These are phyloP conservation scores for Claviceps capensis DNA, from an alignment of 2,329 filamentous ascomycete genomes.

Conservation along the genomic window DNA sequence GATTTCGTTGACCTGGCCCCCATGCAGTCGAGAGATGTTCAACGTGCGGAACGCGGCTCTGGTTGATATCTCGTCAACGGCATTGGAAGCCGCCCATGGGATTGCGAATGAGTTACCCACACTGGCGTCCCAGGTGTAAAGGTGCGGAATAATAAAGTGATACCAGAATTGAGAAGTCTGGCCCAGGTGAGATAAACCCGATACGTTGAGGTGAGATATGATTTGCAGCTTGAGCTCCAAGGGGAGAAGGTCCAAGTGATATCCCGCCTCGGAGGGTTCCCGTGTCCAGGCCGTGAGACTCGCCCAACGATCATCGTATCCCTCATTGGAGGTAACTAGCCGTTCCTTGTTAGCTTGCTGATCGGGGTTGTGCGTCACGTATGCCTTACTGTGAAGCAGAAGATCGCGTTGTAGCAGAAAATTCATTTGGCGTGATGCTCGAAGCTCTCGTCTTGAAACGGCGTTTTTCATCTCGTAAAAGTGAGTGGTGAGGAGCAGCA, in stretches of 20 bases:
- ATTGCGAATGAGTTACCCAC: constrained; percentile 1
- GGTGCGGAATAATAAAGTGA: neutral
- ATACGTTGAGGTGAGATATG: neutral
- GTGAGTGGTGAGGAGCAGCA: neutral
- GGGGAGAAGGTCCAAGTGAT: neutral
- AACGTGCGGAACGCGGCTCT: neutral
- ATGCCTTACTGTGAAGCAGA: neutral
- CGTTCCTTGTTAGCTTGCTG: neutral
- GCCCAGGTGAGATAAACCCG: neutral
- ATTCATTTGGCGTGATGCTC: neutral
- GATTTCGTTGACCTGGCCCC: constrained; percentile 1
- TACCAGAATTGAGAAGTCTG: neutral
- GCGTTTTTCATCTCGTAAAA: neutral
- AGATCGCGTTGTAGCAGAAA: neutral
- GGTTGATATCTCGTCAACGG: neutral
- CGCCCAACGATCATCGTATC: constrained; percentile 18
- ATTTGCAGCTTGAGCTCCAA: neutral
- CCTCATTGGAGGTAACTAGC: constrained; percentile 13
- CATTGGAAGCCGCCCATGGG: neutral
- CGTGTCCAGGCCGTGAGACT: neutral
- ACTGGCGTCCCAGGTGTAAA: constrained; percentile 1
- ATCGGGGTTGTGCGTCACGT: neutral
- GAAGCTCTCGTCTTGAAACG: neutral
- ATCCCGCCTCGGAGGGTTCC: neutral
- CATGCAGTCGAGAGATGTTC: neutral